phyloP scores from a whole-genome alignment of 2,329 filamentous ascomycete genomes.

The Ophiostoma novo-ulmi region DNA sequence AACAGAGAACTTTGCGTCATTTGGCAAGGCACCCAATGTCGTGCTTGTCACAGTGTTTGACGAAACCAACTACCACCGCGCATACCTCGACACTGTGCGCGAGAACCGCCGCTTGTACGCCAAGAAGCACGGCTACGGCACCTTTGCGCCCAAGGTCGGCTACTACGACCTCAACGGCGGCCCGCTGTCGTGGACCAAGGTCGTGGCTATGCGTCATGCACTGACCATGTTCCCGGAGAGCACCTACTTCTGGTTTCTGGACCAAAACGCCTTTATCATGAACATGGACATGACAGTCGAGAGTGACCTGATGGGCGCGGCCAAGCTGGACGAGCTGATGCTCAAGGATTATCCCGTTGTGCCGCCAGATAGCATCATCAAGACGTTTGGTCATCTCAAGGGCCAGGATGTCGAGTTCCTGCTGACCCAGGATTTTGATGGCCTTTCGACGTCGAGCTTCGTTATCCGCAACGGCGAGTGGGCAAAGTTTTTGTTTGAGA shows the following conservation, averaged over 20 bases:
- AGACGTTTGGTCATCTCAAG: constrained; percentile 79
- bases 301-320: constrained; percentile 62
- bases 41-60: constrained; percentile 87
- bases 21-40: constrained; percentile 53
- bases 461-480: constrained; percentile 79
- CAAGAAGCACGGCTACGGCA: constrained; percentile 76
- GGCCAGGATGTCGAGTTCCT: constrained; percentile 75
- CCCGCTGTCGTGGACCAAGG: constrained; percentile 64
- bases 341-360: constrained; percentile 80
- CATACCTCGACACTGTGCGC: constrained; percentile 67
- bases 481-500: constrained; percentile 87
- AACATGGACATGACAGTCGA: constrained; percentile 66
- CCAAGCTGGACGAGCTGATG: constrained; percentile 70
- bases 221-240: constrained; percentile 72
- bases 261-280: constrained; percentile 83
- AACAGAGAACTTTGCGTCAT: constrained; percentile 35
- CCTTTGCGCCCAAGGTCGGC: constrained; percentile 71
- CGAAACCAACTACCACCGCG: constrained; percentile 55
- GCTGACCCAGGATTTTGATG: constrained; percentile 76
- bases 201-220: constrained; percentile 84
- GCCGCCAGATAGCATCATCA: constrained; percentile 93
- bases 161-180: constrained; percentile 66
- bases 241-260: constrained; percentile 81
- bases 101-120: constrained; percentile 84
- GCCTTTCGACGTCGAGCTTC: constrained; percentile 71